Base-by-base conservation (phyloP, 2,329 filamentous ascomycete species). In the Mycosphaerella sp. region DNA sequence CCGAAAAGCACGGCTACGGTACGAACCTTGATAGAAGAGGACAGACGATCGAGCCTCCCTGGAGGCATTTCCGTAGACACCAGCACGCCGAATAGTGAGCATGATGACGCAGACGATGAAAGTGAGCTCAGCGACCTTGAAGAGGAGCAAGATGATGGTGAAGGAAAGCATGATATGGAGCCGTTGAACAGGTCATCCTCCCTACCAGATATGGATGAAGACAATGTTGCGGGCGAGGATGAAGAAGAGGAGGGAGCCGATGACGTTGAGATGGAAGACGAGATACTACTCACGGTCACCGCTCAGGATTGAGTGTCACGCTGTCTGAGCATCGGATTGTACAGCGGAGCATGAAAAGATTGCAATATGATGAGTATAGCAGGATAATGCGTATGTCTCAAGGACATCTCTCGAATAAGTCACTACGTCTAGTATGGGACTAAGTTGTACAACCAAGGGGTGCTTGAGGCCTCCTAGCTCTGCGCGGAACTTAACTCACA, bases 1-100 rank as follows among this genome's bases (percentile, higher is more conserved):
- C 35, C 43, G 9, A 50, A 50, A 12, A 45, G 35, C 6, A 36
- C 32, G 5, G 21, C 45, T 36, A 17, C 25, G 6, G 59, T 66
- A 2, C 62, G 64, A 14, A 61, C 64, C 10, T 58, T 66, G 28
- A 66, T 67, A 39, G 58, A 64, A 14, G 50, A 52, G 9, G 59
- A 55, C 10, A 52, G 58, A 13, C 36, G 37, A 32, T 48, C 45
- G 9, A 42, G 13, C 32, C 45, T 18, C n/a, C 52, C 54, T 18
- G 74, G 72, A 6, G 71, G 59, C 1, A 68, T 41, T 1, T 61
- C 62, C 6, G 56, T 57, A 14, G 67, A 71, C 28, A 79, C 73
- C 44, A 82, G 80, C 50, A 75, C 77, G 5, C 74, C 76, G 0
- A 79, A 77, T 5, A 87, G 73, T 43, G 63, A 76, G 0, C 72